These are phyloP conservation scores for Candida orba DNA, from an alignment of 805 yeast genomes.

Conservation along the genomic window DNA sequence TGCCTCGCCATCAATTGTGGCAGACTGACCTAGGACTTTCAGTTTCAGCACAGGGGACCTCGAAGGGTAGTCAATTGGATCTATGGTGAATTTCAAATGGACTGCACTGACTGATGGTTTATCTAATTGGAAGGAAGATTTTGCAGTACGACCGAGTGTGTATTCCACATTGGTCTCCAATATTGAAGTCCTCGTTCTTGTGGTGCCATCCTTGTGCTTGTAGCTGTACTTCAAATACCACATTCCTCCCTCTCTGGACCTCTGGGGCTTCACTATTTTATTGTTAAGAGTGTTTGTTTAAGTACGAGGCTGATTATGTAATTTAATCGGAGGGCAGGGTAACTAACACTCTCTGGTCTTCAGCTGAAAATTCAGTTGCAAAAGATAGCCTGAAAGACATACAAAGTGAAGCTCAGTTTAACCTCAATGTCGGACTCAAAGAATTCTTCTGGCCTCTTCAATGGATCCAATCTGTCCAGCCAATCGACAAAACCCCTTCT, in stretches of 20 bases:
- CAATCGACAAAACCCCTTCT: conserved; percentile 16
- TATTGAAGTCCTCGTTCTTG: neutral
- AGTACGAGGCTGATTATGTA: too few species aligned
- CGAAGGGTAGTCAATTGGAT: conserved; percentile 9
- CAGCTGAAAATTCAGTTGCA: neutral
- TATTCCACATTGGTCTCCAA: conserved; percentile 3
- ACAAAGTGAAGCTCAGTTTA: too few species aligned
- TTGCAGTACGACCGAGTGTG: conserved; percentile 7
- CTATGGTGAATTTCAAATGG: conserved; percentile 9
- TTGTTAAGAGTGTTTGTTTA: too few species aligned
- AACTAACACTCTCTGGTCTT: neutral
- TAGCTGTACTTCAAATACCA: conserved; percentile 10
- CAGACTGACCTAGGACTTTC: conserved; percentile 6
- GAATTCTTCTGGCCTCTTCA: neutral
- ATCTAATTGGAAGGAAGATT: conserved; percentile 3
- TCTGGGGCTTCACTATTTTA: too few species aligned
- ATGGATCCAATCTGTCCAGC: neutral
- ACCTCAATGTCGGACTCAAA: conserved; percentile 1
- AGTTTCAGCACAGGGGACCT: conserved; percentile 6
- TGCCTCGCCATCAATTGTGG: conserved; percentile 5
- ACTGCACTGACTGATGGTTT: conserved; percentile 8
- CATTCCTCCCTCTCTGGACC: conserved; percentile 1
- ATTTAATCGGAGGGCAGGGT: too few species aligned
- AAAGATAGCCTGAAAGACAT: too few species aligned
- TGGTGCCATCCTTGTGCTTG: neutral